Base-by-base conservation (phyloP, 257 asterid species). In the Coffea eugenioides region DNA sequence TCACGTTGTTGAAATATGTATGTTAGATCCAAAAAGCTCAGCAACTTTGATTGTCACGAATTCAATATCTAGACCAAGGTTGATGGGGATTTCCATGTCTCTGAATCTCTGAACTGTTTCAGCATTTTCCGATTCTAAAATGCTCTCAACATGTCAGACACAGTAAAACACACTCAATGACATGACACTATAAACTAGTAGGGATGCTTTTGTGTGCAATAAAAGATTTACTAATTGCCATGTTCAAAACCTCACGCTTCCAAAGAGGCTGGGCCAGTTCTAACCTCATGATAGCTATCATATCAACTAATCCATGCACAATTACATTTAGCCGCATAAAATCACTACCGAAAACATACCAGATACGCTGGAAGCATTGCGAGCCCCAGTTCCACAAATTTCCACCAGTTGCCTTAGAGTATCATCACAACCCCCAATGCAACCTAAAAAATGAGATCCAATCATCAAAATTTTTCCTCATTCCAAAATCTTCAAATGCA, bases 391-490 rank as follows among this genome's bases (percentile, higher is more conserved):
- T 84, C 99, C 99, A 73, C 98, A 95, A 79, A 95, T 92, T 84
- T 91, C 97, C 67, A 82, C 84, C 75, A 95, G 90, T 89, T 95
- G 97, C 89, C 84, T 85, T 51, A 95, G 86, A 69, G 81, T 92
- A 81, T 88, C 86, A 85, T 95, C 99, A 82, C 99, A 95, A 71
- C 99, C 99, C 71, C 99, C 99, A 82, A 93, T 88, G 89, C 98
- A 95, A 82, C 99, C 99, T 95, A 87, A 73, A 84, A 79, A 68
- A 77, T 59, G 69, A 70, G 54, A 69, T 72, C 12, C 68, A 79
- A 75, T 8, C 54, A 77, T 57, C 51, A 78, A 34, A 74, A 27
- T 16, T 74, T 52, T n/a, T 74, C 15, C 27, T 41, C 23, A 15
- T 69, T 56, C 49, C 36, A 5, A 51, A 51, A 51, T 0, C 9